phyloP scores from a whole-genome alignment of 768 basidiomycete species.

The Suillus plorans region DNA sequence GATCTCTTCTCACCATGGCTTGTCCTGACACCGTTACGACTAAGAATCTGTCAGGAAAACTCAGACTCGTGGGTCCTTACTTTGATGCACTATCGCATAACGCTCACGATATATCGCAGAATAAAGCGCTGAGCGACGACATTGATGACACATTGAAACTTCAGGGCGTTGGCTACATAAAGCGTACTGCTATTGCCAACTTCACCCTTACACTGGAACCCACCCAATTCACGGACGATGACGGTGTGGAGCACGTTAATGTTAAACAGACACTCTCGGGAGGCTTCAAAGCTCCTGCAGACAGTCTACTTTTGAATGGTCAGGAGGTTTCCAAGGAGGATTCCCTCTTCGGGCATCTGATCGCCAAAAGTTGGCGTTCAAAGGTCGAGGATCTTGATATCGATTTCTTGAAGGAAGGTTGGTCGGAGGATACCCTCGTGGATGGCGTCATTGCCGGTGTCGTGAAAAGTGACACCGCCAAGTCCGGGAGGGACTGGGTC shows the following conservation, averaged over 20 bases:
- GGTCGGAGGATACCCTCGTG: constrained; percentile 30
- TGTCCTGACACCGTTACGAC: not conserved
- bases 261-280: constrained; percentile 62
- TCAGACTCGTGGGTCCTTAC: not conserved
- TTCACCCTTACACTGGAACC: constrained; percentile 55
- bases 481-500: constrained; percentile 57
- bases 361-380: constrained; percentile 48
- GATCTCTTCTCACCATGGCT: constrained; percentile 1
- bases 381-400: constrained; percentile 43
- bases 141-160: constrained; percentile 57
- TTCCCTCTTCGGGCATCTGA: constrained; percentile 53
- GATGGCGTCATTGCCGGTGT: constrained; percentile 30
- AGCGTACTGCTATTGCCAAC: constrained; percentile 51
- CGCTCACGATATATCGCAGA: constrained; percentile 36
- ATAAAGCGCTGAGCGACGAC: constrained; percentile 56
- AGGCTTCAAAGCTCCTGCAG: constrained; percentile 53
- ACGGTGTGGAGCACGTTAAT: constrained; percentile 58
- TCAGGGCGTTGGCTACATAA: constrained; percentile 70
- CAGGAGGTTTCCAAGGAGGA: constrained; percentile 46
- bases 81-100: not conserved
- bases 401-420: constrained; percentile 32
- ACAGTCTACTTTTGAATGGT: constrained; percentile 54
- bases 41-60: not conserved
- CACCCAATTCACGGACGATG: constrained; percentile 59
- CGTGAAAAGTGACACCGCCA: constrained; percentile 56